A percentile compares a stretch with the other conserved stretches of the same genome.
phyloP scores from a whole-genome alignment of 75 land plant species.

The Cupressus sempervirens region DNA sequence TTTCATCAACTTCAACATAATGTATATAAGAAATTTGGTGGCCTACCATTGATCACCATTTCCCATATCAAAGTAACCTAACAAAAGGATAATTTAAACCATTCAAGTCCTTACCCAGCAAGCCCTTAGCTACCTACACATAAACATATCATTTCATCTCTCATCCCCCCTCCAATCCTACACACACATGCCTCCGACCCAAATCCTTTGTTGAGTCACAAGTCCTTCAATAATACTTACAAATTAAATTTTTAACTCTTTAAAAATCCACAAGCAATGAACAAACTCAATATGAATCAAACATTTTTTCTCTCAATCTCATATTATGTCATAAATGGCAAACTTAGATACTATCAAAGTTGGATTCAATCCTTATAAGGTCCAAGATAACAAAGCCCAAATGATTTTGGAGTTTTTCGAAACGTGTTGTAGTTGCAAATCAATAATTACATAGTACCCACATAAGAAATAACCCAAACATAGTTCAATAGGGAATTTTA shows the following conservation, averaged over 20 bases:
- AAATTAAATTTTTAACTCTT: neutral
- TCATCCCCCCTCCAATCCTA: neutral
- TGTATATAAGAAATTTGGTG: too few relatives aligned
- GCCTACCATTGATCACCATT: too few relatives aligned
- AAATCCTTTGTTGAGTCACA: neutral
- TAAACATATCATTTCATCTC: conserved; percentile 69
- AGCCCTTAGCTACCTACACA: conserved; percentile 64
- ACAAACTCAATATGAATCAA: neutral
- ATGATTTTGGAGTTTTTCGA: neutral
- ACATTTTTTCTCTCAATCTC: neutral
- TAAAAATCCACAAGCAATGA: neutral
- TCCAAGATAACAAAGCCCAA: neutral
- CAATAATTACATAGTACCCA: neutral
- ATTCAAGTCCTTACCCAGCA: conserved; percentile 65
- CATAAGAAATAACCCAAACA: neutral
- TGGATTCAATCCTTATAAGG: neutral
- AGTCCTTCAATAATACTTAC: neutral
- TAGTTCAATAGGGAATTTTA: neutral
- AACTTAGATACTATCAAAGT: neutral
- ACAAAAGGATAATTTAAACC: conserved; percentile 90
- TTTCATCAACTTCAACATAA: too few relatives aligned
- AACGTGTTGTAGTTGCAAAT: neutral
- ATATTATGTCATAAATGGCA: too few relatives aligned
- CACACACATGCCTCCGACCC: neutral
- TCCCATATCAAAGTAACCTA: too few relatives aligned